These are phyloP conservation scores for Rheum nobile DNA, from an alignment of 148 eudicot genomes.

Conservation along the genomic window DNA sequence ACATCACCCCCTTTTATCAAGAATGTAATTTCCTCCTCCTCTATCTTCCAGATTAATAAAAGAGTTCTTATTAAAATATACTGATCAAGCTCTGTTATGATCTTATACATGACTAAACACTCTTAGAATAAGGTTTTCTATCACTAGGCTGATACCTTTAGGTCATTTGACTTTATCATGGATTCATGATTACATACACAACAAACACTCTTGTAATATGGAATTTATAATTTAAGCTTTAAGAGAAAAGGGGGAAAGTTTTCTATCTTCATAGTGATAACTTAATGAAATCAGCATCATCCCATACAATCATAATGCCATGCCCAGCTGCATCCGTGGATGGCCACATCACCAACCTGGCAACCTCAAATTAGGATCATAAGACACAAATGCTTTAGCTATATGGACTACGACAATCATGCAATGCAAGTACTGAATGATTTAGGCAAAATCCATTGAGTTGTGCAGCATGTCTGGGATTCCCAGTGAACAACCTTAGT, in stretches of 20 bases:
- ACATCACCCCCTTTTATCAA: conserved; percentile 70
- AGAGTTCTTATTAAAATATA: not conserved
- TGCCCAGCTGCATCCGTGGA: conserved; percentile 70
- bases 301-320: conserved; percentile 77
- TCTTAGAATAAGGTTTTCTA: not conserved
- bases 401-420: too few species aligned
- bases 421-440: too few species aligned
- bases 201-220: not conserved
- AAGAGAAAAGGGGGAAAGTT: not conserved
- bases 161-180: not conserved
- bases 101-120: not conserved
- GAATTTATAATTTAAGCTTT: not conserved
- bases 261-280: conserved; percentile 13
- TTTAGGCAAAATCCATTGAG: too few species aligned
- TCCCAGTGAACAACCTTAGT: too few species aligned
- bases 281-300: conserved; percentile 85
- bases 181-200: not conserved
- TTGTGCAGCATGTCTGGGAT: too few species aligned
- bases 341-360: conserved; percentile 85
- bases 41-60: conserved; percentile 37
- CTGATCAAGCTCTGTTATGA: not conserved
- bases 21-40: conserved; percentile 82
- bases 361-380: conserved; percentile 79
- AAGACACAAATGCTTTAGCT: conserved; percentile 65
- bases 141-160: not conserved